phyloP scores from a whole-genome alignment of 768 basidiomycete genomes.

The Collybiopsis confluens region DNA sequence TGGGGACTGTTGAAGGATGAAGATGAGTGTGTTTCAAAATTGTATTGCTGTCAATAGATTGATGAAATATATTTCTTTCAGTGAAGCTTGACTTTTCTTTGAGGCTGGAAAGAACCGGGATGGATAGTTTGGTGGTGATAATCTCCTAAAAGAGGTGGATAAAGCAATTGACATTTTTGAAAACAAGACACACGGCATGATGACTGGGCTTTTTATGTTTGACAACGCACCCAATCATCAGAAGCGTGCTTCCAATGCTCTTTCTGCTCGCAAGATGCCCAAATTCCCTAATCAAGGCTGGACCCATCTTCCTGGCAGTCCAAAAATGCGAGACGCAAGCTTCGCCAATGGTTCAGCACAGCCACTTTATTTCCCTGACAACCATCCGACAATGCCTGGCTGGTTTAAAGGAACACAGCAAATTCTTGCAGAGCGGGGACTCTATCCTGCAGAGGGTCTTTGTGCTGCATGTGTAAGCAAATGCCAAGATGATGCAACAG shows the following conservation, averaged over 20 bases:
- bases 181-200: not conserved
- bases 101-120: slow-evolving; percentile 16
- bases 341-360: slow-evolving; percentile 21
- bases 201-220: not conserved
- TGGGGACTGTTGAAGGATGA: slow-evolving; percentile 16
- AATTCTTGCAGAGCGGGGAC: slow-evolving; percentile 18
- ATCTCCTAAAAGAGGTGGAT: slow-evolving; percentile 13
- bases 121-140: slow-evolving; percentile 13
- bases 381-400: slow-evolving; percentile 25
- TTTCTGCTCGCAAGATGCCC: slow-evolving; percentile 24
- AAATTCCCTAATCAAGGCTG: slow-evolving; percentile 16
- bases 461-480: slow-evolving; percentile 19
- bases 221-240: slow-evolving; percentile 16
- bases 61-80: not conserved
- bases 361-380: slow-evolving; percentile 26
- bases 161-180: slow-evolving; percentile 16
- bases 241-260: slow-evolving; percentile 22
- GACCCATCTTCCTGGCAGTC: slow-evolving; percentile 11
- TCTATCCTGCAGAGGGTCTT: slow-evolving; percentile 16
- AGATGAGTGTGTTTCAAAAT: not conserved
- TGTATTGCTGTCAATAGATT: slow-evolving; percentile 1
- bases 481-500: slow-evolving; percentile 6
- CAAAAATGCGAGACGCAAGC: slow-evolving; percentile 17
- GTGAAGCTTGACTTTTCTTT: slow-evolving; percentile 18
- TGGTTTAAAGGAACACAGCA: slow-evolving; percentile 34